These are phyloP conservation scores for Neofusicoccum ribis DNA, from an alignment of 2,329 filamentous ascomycete species.

Conservation along the genomic window DNA sequence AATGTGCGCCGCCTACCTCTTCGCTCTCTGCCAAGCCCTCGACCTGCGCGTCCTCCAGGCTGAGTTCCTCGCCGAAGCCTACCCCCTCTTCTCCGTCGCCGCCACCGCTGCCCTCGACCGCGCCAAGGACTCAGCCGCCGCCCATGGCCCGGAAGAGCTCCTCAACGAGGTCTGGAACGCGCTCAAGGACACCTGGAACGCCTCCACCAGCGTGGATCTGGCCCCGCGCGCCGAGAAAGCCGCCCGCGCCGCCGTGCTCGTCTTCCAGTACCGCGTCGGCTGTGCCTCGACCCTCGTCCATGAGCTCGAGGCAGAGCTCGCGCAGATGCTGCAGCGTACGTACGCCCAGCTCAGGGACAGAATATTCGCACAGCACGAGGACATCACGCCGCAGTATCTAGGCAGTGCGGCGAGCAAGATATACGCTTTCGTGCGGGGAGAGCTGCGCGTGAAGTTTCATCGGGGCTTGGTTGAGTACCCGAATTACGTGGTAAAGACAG, in stretches of 20 bases:
- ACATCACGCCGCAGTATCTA: slow-evolving; percentile 27
- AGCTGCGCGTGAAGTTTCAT: slow-evolving; percentile 34
- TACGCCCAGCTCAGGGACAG: slow-evolving; percentile 6
- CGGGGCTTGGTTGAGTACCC: slow-evolving; percentile 26
- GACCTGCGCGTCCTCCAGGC: slow-evolving; percentile 44
- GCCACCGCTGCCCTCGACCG: neutral
- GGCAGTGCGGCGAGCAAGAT: slow-evolving; percentile 33
- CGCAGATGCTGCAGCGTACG: neutral
- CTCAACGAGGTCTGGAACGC: neutral
- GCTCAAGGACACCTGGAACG: slow-evolving; percentile 8
- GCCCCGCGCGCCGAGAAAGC: neutral
- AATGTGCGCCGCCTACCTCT: slow-evolving; percentile 57
- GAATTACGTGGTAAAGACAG: no score
- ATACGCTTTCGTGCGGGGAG: slow-evolving; percentile 40
- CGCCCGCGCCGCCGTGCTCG: neutral
- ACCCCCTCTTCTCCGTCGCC: neutral
- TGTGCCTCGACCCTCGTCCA: neutral
- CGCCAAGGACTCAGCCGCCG: neutral
- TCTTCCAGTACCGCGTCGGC: neutral
- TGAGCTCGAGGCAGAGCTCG: neutral
- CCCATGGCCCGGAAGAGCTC: neutral
- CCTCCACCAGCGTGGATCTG: slow-evolving; percentile 1
- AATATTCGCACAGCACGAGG: slow-evolving; percentile 17
- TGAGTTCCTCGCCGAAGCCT: neutral
- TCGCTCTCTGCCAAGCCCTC: slow-evolving; percentile 60